Percentiles rank a stretch among this genome's conserved stretches.
phyloP scores from a whole-genome alignment of 768 basidiomycete species.

The Tricholoma sp. region DNA sequence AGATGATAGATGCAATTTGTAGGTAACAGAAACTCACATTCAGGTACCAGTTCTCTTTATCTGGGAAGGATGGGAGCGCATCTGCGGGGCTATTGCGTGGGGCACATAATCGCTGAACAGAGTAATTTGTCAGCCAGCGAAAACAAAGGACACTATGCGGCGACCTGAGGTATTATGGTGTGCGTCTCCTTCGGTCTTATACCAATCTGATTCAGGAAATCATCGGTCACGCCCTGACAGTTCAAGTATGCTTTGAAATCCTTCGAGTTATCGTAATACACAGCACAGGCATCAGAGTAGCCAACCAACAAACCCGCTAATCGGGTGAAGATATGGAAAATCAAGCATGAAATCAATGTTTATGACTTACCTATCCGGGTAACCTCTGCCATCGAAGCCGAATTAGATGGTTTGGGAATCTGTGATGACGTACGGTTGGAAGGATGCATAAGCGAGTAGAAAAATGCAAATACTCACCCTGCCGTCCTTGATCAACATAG shows the following conservation, averaged over 20 bases:
- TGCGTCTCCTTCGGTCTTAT: neutral
- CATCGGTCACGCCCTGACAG: neutral
- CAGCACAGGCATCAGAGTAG: neutral
- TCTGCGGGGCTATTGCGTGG: no score
- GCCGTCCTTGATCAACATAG: neutral
- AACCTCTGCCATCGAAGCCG: no score
- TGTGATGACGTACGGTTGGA: no score
- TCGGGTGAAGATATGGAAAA: neutral
- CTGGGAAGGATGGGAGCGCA: no score
- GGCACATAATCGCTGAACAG: neutral
- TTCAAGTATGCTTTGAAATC: neutral
- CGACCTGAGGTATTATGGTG: neutral
- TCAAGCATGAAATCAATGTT: neutral
- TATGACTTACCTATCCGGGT: no score
- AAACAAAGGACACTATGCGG: neutral
- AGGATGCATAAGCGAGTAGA: no score
- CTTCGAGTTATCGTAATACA: neutral
- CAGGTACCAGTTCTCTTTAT: no score
- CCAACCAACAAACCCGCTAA: neutral
- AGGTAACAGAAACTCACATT: no score
- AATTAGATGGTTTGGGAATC: no score
- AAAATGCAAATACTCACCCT: neutral
- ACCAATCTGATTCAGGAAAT: neutral
- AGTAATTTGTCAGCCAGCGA: neutral
- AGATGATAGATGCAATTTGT: no score